phyloP scores from a whole-genome alignment of 495 filamentous ascomycete genomes.

The Aspergillus homomorphus region DNA sequence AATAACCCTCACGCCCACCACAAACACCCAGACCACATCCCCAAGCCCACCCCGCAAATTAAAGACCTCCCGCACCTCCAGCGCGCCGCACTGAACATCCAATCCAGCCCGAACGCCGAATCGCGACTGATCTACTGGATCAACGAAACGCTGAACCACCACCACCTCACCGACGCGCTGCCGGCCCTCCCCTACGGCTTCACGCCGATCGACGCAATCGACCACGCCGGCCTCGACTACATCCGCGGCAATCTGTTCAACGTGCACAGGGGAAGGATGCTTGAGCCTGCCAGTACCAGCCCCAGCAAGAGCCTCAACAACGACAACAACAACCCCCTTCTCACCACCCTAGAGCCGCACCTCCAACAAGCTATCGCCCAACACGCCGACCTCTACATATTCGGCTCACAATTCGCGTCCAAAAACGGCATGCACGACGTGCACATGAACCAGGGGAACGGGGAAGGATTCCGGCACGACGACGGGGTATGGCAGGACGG shows the following conservation, averaged over 20 bases:
- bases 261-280: conserved; percentile 20
- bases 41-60: not conserved
- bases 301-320: conserved; percentile 22
- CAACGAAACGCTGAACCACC: conserved; percentile 21
- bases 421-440: conserved; percentile 35
- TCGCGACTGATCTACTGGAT: conserved; percentile 17
- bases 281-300: no score
- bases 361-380: conserved; percentile 24
- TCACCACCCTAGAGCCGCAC: conserved; percentile 28
- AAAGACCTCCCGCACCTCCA: not conserved
- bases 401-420: conserved; percentile 21
- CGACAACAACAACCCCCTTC: no score
- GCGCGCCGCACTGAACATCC: conserved; percentile 10
- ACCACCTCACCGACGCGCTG: conserved; percentile 22
- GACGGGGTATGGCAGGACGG: conserved; percentile 37
- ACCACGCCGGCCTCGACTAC: conserved; percentile 24
- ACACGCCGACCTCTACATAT: conserved; percentile 29
- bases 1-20: not conserved
- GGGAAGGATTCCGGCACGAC: conserved; percentile 19
- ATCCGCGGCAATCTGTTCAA: conserved; percentile 29
- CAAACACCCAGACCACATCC: not conserved
- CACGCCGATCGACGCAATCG: conserved; percentile 11
- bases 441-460: conserved; percentile 42
- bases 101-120: conserved; percentile 5
- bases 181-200: conserved; percentile 18